Evolutionary conservation across 768 basidiomycete species (phyloP).

Genomic region (Pholiota microspora): DNA sequence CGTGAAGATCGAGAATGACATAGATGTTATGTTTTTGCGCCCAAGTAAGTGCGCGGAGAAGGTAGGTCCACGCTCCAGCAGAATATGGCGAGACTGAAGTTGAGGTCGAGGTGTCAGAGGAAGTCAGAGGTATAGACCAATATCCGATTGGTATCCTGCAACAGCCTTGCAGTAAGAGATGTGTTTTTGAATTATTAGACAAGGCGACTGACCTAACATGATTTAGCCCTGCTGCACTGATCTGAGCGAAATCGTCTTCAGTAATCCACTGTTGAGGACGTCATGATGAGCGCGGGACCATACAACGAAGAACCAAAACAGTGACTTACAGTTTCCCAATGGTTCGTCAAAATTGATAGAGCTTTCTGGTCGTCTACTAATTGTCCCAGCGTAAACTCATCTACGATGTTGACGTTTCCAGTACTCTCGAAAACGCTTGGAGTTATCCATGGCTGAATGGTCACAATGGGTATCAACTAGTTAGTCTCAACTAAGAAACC

Average conservation of each 20-base stretch:
- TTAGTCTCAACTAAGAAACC: not conserved
- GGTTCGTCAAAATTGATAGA: constrained; percentile 37
- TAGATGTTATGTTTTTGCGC: constrained; percentile 60
- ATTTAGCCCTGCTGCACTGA: constrained; percentile 64
- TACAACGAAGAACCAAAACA: not conserved
- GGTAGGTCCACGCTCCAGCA: constrained; percentile 68
- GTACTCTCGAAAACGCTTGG: constrained; percentile 26
- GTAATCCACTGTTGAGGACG: constrained; percentile 37
- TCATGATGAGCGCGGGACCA: not conserved
- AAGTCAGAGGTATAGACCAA: constrained; percentile 73
- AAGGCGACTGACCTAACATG: constrained; percentile 55
- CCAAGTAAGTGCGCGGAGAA: constrained; percentile 61
- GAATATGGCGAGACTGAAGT: constrained; percentile 53
- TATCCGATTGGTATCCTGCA: constrained; percentile 70
- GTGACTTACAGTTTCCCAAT: constrained; percentile 36
- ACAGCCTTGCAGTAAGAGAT: not conserved
- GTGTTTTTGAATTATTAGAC: not conserved
- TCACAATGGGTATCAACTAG: constrained; percentile 6
- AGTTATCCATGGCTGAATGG: constrained; percentile 27
- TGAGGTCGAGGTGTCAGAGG: constrained; percentile 47
- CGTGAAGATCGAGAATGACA: constrained; percentile 77
- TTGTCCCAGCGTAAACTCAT: constrained; percentile 26
- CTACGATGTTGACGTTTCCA: constrained; percentile 21
- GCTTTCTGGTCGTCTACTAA: constrained; percentile 40
- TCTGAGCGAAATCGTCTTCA: constrained; percentile 66